These are phyloP conservation scores for Crucibulum cyathiforme DNA, from an alignment of 1,284 basidiomycete genomes.

Conservation along the genomic window DNA sequence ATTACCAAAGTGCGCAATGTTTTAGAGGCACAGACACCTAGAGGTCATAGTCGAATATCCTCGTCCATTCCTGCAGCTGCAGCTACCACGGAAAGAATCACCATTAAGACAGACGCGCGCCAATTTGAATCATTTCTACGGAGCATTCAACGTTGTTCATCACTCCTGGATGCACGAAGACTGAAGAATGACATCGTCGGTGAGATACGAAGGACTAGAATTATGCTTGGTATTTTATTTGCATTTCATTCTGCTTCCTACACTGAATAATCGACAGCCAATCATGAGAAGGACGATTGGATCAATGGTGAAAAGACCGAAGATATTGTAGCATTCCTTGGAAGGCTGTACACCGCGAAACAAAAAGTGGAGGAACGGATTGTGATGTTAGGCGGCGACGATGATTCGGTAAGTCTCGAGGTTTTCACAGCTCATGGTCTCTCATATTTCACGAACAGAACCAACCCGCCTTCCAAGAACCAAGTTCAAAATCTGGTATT, in stretches of 20 bases:
- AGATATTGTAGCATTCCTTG: slow-evolving; percentile 85
- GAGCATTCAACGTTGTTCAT: slow-evolving; percentile 82
- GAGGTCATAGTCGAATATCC: slow-evolving; percentile 44
- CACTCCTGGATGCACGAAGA: slow-evolving; percentile 86
- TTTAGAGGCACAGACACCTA: slow-evolving; percentile 79
- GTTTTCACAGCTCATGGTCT: not conserved
- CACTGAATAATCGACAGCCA: slow-evolving; percentile 50
- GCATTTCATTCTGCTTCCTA: not conserved
- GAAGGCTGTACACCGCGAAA: slow-evolving; percentile 88
- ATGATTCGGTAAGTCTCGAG: slow-evolving; percentile 56
- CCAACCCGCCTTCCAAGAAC: slow-evolving; percentile 46
- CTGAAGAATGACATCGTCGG: slow-evolving; percentile 89
- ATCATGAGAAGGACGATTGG: slow-evolving; percentile 85
- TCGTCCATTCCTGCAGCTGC: slow-evolving; percentile 40
- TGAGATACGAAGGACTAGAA: slow-evolving; percentile 82
- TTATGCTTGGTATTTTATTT: slow-evolving; percentile 62
- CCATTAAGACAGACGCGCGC: slow-evolving; percentile 75
- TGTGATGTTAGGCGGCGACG: slow-evolving; percentile 70
- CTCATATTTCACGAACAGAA: slow-evolving; percentile 13
- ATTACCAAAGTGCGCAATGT: slow-evolving; percentile 84
- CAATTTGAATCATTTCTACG: slow-evolving; percentile 91
- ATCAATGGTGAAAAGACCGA: slow-evolving; percentile 84
- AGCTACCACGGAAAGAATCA: slow-evolving; percentile 69
- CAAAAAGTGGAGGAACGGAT: slow-evolving; percentile 87
- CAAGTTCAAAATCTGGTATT: slow-evolving; percentile 47